These are phyloP conservation scores for Paramecium bursaria DNA, from an alignment of 73 alveolate species.

Conservation along the genomic window DNA sequence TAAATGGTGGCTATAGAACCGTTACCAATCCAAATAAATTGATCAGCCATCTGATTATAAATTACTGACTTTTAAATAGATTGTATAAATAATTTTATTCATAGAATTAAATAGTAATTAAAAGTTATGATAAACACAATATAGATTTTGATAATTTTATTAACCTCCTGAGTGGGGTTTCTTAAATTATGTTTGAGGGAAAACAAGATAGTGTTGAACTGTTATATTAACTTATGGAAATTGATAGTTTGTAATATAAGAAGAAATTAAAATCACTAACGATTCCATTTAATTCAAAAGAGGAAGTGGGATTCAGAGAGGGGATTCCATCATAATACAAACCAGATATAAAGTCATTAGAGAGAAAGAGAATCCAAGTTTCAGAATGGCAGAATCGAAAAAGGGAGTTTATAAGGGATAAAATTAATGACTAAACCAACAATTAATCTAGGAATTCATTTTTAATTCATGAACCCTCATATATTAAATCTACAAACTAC, in stretches of 20 bases:
- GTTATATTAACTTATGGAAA: conserved; percentile 5
- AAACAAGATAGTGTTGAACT: background rate
- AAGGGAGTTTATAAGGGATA: conserved; percentile 20
- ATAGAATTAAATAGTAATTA: conserved; percentile 43
- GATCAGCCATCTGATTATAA: background rate
- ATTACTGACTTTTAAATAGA: conserved; percentile 23
- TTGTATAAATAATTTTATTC: background rate
- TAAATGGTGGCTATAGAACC: background rate
- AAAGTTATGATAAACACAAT: conserved; percentile 15
- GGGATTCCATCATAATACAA: background rate
- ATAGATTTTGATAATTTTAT: conserved; percentile 3
- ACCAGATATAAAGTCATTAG: background rate
- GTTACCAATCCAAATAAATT: too few relatives aligned
- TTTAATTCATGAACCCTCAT: conserved; percentile 23
- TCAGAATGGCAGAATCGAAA: conserved; percentile 21
- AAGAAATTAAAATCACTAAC: conserved; percentile 39
- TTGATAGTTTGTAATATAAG: conserved; percentile 3
- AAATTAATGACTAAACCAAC: background rate
- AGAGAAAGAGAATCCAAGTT: background rate
- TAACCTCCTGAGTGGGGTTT: background rate
- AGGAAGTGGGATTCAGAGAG: conserved; percentile 18
- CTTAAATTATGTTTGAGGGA: conserved; percentile 22
- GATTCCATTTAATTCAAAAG: conserved; percentile 45
- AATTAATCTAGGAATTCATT: background rate
- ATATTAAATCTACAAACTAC: conserved; percentile 9